A percentile compares a stretch with the other conserved stretches of the same genome.
phyloP scores from a whole-genome alignment of 352 stramenopile species.

The Globisporangium polare region DNA sequence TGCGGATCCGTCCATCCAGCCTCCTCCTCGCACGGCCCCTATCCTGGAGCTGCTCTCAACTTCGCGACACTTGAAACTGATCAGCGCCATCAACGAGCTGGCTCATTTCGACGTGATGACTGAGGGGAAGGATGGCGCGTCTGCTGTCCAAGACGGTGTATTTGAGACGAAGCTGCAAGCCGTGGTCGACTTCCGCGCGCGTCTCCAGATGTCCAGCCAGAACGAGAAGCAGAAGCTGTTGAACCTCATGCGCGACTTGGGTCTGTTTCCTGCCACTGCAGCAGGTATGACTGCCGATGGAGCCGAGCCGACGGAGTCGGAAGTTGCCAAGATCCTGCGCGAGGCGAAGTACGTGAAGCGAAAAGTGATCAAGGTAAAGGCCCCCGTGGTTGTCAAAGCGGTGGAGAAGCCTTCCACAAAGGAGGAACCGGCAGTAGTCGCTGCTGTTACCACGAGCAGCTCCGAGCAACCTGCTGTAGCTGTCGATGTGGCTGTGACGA shows the following conservation, averaged over 20 bases:
- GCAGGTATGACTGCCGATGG: not conserved
- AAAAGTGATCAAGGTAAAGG: constrained; percentile 14
- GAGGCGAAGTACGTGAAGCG: constrained; percentile 22
- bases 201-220: constrained; percentile 62
- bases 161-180: constrained; percentile 63
- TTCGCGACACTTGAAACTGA: constrained; percentile 66
- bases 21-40: constrained; percentile 42
- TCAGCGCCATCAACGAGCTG: constrained; percentile 70
- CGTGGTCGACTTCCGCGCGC: constrained; percentile 67
- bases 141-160: constrained; percentile 21
- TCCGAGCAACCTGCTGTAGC: not conserved
- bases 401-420: not conserved
- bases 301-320: not conserved
- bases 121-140: constrained; percentile 17
- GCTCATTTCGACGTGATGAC: constrained; percentile 51
- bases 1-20: constrained; percentile 43
- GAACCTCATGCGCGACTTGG: constrained; percentile 35
- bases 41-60: constrained; percentile 71
- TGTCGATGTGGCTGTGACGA: not conserved
- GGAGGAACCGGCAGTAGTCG: not conserved
- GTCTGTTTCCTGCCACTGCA: constrained; percentile 7
- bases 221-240: constrained; percentile 71
- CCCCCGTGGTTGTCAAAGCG: not conserved
- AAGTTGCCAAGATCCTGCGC: constrained; percentile 13
- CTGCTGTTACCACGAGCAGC: not conserved